Conservation (phyloP, 1,284 basidiomycete genomes). For the Apiotrichum akiyoshidainum region DNA sequence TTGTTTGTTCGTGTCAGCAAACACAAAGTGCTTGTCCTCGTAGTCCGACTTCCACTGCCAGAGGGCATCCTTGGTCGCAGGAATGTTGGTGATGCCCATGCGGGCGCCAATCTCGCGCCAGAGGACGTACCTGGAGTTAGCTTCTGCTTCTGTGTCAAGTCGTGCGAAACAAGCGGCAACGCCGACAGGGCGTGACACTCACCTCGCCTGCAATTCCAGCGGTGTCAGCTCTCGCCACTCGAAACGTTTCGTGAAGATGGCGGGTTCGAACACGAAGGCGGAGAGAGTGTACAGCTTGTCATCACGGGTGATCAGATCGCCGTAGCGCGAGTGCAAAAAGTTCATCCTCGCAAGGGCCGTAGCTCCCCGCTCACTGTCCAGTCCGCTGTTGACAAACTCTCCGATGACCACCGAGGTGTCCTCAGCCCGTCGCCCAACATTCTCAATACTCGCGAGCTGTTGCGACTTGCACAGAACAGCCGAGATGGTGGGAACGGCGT, state of each 20-base stretch:
- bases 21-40: constrained; percentile 6
- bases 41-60: constrained; percentile 11
- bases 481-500: constrained; percentile 17
- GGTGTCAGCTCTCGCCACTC: constrained; percentile 14
- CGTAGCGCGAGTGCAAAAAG: constrained; percentile 18
- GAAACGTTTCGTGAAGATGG: neutral
- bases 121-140: constrained; percentile 15
- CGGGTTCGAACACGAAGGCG: constrained; percentile 18
- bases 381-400: constrained; percentile 14
- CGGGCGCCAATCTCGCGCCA: constrained; percentile 24
- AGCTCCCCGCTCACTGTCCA: constrained; percentile 15
- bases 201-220: constrained; percentile 18
- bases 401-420: constrained; percentile 19
- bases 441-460: constrained; percentile 8
- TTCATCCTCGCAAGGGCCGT: constrained; percentile 20
- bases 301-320: constrained; percentile 14
- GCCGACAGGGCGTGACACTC: neutral
- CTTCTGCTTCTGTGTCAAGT: too few relatives aligned
- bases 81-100: constrained; percentile 18
- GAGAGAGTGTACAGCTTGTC: constrained; percentile 20
- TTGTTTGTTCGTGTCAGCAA: constrained; percentile 9
- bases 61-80: constrained; percentile 9
- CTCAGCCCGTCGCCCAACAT: constrained; percentile 15
- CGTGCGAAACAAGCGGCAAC: too few relatives aligned
- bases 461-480: constrained; percentile 11